Conservation (phyloP, 768 basidiomycete genomes). For the Lentinula guzmanii region DNA sequence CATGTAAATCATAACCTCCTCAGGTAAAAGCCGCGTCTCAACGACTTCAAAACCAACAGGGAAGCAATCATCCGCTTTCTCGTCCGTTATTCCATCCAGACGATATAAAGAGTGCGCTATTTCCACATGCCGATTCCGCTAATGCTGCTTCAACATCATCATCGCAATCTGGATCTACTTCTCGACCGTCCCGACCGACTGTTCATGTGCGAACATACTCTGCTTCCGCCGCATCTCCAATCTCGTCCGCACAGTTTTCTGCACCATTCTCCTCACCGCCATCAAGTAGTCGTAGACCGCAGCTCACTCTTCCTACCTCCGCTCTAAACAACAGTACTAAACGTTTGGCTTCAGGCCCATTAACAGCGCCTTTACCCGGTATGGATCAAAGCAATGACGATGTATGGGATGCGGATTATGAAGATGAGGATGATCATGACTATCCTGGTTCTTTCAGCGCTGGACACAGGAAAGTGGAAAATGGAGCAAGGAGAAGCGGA, state of each 20-base stretch:
- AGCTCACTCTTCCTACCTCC: background rate
- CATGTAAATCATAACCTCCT: background rate
- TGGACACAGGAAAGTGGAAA: background rate
- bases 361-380: slow-evolving; percentile 41
- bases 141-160: background rate
- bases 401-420: slow-evolving; percentile 2
- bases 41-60: background rate
- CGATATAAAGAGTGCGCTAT: slow-evolving; percentile 50
- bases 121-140: background rate
- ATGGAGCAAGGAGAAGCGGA: background rate
- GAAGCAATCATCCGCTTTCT: slow-evolving; percentile 19
- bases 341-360: slow-evolving; percentile 31
- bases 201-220: background rate
- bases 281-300: background rate
- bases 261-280: background rate
- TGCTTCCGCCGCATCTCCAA: background rate
- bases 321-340: slow-evolving; percentile 8
- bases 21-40: background rate
- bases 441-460: background rate
- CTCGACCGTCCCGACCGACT: background rate
- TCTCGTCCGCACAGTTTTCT: background rate
- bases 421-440: background rate
- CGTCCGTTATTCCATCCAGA: slow-evolving; percentile 58
- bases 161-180: background rate
- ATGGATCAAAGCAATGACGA: background rate